Percentiles rank a stretch among this genome's conserved stretches.
Conservation (phyloP, 768 basidiomycete genomes). For the Tephrocybe sp. region DNA sequence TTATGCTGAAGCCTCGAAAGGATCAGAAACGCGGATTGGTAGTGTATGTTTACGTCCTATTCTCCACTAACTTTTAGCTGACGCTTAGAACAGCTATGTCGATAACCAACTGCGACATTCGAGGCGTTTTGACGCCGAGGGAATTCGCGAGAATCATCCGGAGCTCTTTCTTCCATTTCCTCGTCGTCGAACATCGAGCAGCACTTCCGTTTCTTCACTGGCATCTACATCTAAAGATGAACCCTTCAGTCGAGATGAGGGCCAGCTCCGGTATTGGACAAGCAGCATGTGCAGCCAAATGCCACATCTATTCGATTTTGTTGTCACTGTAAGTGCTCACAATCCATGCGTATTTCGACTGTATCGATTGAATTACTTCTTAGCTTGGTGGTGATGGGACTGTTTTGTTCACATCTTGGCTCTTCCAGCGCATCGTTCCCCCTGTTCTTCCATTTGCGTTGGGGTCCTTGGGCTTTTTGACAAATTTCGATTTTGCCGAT, state of each 20-base stretch:
- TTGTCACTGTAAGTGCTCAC: slow-evolving; percentile 76
- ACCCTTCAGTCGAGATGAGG: slow-evolving; percentile 56
- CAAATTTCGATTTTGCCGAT: slow-evolving; percentile 92
- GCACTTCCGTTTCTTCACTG: slow-evolving; percentile 57
- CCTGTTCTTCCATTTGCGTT: slow-evolving; percentile 97
- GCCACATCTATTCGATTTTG: slow-evolving; percentile 96
- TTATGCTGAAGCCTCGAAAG: slow-evolving; percentile 83
- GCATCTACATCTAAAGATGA: slow-evolving; percentile 49
- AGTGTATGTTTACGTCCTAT: slow-evolving; percentile 52
- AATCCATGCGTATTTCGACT: background rate
- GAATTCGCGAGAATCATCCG: slow-evolving; percentile 84
- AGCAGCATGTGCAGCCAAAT: slow-evolving; percentile 91
- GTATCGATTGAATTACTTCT: background rate
- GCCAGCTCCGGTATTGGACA: slow-evolving; percentile 97
- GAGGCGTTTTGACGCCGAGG: slow-evolving; percentile 90
- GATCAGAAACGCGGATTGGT: slow-evolving; percentile 75
- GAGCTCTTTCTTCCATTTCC: slow-evolving; percentile 83
- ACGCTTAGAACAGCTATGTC: slow-evolving; percentile 67
- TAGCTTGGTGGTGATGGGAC: slow-evolving; percentile 98
- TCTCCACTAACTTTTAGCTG: slow-evolving; percentile 10
- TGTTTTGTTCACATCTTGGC: slow-evolving; percentile 97
- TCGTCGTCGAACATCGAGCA: slow-evolving; percentile 71
- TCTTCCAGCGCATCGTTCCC: slow-evolving; percentile 98
- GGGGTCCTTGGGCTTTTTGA: slow-evolving; percentile 96
- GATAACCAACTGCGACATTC: slow-evolving; percentile 89